Evolutionary conservation across 352 stramenopile species (phyloP).

Genomic region (Phytophthora sp.): DNA sequence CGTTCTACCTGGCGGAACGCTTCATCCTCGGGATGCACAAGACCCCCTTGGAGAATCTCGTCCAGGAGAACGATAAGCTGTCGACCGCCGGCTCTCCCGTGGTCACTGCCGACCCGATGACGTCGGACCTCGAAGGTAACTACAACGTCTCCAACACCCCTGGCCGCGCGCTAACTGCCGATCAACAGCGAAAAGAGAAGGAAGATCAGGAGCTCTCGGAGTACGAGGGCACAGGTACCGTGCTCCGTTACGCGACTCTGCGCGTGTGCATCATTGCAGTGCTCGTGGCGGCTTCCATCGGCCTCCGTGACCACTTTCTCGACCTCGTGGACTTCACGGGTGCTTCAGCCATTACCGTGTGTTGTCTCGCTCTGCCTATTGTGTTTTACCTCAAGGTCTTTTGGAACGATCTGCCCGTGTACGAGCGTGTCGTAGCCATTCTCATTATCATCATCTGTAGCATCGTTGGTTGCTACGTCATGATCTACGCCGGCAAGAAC

Average conservation of each 20-base stretch:
- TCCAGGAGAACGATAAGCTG: constrained; percentile 26
- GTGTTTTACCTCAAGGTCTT: constrained; percentile 59
- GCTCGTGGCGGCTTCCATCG: constrained; percentile 42
- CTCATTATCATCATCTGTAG: constrained; percentile 46
- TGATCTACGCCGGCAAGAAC: constrained; percentile 49
- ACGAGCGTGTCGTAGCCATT: constrained; percentile 42
- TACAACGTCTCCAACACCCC: constrained; percentile 27
- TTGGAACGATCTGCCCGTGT: constrained; percentile 42
- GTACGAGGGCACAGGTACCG: constrained; percentile 34
- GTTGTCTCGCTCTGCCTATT: constrained; percentile 53
- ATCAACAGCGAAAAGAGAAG: constrained; percentile 27
- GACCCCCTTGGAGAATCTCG: background rate
- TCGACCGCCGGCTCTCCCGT: constrained; percentile 13
- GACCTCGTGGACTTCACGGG: constrained; percentile 58
- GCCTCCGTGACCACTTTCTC: constrained; percentile 47
- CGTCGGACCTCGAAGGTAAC: constrained; percentile 36
- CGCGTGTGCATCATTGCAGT: constrained; percentile 47
- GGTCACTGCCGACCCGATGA: constrained; percentile 4
- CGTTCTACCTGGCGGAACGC: constrained; percentile 54
- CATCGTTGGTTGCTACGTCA: constrained; percentile 49
- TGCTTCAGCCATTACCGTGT: constrained; percentile 51
- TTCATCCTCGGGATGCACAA: constrained; percentile 53
- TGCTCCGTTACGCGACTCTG: constrained; percentile 43
- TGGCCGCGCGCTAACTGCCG: background rate
- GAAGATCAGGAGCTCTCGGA: constrained; percentile 35